Base-by-base conservation (phyloP, 176 grass and related monocot species). In the Stipa capillata region DNA sequence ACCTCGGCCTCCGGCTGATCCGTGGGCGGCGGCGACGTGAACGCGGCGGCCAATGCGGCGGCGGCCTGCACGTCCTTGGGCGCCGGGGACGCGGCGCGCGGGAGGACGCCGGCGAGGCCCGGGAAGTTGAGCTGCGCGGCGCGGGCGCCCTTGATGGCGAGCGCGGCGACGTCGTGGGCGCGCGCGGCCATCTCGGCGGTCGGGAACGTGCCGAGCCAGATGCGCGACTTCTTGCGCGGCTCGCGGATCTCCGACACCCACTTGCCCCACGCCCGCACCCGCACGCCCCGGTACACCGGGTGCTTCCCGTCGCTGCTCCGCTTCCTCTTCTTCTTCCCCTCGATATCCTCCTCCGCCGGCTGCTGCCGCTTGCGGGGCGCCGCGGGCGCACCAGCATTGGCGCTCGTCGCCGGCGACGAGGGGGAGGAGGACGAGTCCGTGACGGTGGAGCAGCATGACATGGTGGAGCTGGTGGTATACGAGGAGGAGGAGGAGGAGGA, bases 161-260 rank as follows among this genome's bases (percentile, higher is more conserved):
- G 77, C 61, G 83, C 96, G 51, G 96, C 96, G 7, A 93, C 96
- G 76, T 98, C 96, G 71, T 98, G 96, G 25, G 96, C 96, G 49
- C 96, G 92, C 56, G 92, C 96, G 0, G 96, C 96, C 96, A 98
- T 98, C 82, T 94, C 96, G 21, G 96, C 78, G 37, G 88, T 85
- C 8, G 90, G 83, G 87, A 90, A 98, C 1, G 96, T 98, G 29
- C 96, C 96, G 5, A 98, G 96, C 96, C 96, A 98, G 77, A 98
- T 98, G 55, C 96, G 79, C 20, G 96, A 98, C 85, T 98, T 98
- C 85, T 98, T 98, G 18, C 87, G 77, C 28, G 96, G 96, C 86
- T 98, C 96, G 33, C 96, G 87, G 81, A 98, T 98, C 90, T 98
- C 96, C n/a, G 96, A 94, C 23, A 98, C 96, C 96, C 96, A 98